Conservation (phyloP, 768 basidiomycete genomes). For the Hericium rajendrae region DNA sequence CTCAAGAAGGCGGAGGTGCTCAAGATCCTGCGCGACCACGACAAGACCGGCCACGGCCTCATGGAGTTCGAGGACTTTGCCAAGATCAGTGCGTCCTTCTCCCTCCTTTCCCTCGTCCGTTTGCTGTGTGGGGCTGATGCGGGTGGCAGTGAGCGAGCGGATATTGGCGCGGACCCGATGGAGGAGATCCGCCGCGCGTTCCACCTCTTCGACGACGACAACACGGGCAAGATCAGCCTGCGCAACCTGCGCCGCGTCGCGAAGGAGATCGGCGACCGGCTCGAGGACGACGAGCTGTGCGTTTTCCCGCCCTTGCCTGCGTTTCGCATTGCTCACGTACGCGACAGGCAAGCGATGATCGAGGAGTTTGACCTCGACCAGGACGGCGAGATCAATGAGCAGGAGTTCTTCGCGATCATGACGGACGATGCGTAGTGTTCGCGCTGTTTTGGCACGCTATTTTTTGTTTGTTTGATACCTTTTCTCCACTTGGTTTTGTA, state of each 20-base stretch:
- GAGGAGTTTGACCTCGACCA: slow-evolving; percentile 99
- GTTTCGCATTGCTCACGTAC: background rate
- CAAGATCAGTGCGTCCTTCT: slow-evolving; percentile 66
- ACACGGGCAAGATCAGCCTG: slow-evolving; percentile 88
- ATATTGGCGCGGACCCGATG: slow-evolving; percentile 93
- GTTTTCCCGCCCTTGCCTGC: slow-evolving; percentile 25
- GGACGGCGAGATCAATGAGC: slow-evolving; percentile 94
- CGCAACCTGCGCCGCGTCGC: slow-evolving; percentile 89
- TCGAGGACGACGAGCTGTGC: slow-evolving; percentile 95
- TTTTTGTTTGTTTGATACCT: background rate
- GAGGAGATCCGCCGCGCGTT: slow-evolving; percentile 96
- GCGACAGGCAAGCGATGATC: slow-evolving; percentile 93
- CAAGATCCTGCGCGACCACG: slow-evolving; percentile 86
- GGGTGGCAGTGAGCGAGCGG: slow-evolving; percentile 74
- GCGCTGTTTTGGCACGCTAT: background rate
- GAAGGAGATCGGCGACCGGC: slow-evolving; percentile 89
- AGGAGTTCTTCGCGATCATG: slow-evolving; percentile 97
- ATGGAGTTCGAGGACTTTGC: slow-evolving; percentile 94
- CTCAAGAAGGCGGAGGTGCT: slow-evolving; percentile 97
- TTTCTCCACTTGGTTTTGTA: background rate
- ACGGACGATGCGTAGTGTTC: slow-evolving; percentile 66
- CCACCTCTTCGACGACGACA: slow-evolving; percentile 93
- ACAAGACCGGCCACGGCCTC: slow-evolving; percentile 69
- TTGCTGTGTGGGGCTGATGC: background rate
- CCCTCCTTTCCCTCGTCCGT: background rate